Evolutionary conservation across 345 rosid genomes (phyloP), one percentile per base, ranked within the genome.

Genomic region (Dimocarpus longan): DNA sequence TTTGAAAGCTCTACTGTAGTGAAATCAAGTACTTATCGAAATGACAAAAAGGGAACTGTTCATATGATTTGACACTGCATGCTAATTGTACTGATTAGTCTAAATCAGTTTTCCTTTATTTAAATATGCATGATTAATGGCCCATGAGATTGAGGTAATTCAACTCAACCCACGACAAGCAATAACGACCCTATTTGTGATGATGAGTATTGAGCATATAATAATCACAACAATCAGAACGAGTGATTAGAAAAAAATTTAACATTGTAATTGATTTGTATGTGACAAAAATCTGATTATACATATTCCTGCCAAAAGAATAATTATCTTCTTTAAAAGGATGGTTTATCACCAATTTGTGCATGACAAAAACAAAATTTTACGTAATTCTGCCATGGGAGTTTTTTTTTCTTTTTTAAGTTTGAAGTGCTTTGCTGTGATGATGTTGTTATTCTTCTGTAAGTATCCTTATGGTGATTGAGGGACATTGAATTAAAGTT

Each of bases 391-490:
- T 18, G 32, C 11, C 63, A n/a, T 64, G 62, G n/a, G n/a, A 46
- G 40, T 4, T 24, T 46, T 5, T 26, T 26, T 26, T 26, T 43
- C 6, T 24, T 46, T 1, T n/a, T 15, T 9, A n/a, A 19, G 32
- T 13, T 52, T 7, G n/a, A 69, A 63, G 19, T 21, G 81, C 76
- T 78, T 73, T 63, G 79, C 82, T 82, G 85, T 82, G 26, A 59
- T 70, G 64, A n/a, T 75, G 80, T 75, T 75, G 70, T n/a, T 70
- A 70, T 70, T 82, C 85, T 56, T 37, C 46, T 79, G 85, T 32
- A 65, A 54, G 76, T 59, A 66, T 79, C 13, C 50, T 52, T 8
- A 9, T 52, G 13, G 79, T 12, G 79, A 32, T 28, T 65, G 52
- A 42, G 68, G 22, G 28, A n/a, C 39, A 28, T 6, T 64, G 76